Base-by-base conservation (phyloP, 352 stramenopile genomes). In the Globisporangium okanoganense region DNA sequence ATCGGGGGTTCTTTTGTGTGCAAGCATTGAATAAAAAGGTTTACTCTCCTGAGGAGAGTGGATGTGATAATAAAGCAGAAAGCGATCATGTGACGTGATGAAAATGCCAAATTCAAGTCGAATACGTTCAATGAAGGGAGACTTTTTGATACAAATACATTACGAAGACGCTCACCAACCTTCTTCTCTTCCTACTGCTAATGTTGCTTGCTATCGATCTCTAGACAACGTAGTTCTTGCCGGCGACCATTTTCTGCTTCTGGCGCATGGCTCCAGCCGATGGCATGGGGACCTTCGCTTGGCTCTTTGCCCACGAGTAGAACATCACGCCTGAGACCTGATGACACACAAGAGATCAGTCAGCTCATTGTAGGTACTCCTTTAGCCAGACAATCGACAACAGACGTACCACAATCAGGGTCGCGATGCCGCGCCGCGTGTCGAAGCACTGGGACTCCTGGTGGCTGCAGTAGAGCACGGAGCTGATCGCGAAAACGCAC, bases 371-470 rank as follows among this genome's bases (percentile, higher is more conserved):
- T 6, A 33, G n/a, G n/a, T 6, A 18, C 36, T 1, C 5, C 16
- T 1, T 44, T 44, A 44, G 38, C 7, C 38, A 44, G 16, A 5
- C 38, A 44, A 10, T 22, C 16, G 16, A 36, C 20, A 38, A 22
- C 12, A 53, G 4, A 35, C 47, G 24, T 35, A 56, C 73, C 38
- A 95, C 86, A 24, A 93, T 79, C 2, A 92, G 62, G n/a, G 86
- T 93, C 9, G 86, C 80, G 33, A 95, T 72, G 24, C 86, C 86
- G 22, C 86, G 80, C 56, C 90, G 90, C 20, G 82, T 88, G 61
- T 92, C 81, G 56, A 92, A 95, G 65, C 86, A 95, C 56, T 95
- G 84, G 31, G 83, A 93, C 62, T 95, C 83, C 71, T 95, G 86
- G 53, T 85, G 74, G 62, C 72, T 80, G 74, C 86, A 95, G 66